Conservation (phyloP, 108 stramenopile species). For the Schizochytrium sp. region DNA sequence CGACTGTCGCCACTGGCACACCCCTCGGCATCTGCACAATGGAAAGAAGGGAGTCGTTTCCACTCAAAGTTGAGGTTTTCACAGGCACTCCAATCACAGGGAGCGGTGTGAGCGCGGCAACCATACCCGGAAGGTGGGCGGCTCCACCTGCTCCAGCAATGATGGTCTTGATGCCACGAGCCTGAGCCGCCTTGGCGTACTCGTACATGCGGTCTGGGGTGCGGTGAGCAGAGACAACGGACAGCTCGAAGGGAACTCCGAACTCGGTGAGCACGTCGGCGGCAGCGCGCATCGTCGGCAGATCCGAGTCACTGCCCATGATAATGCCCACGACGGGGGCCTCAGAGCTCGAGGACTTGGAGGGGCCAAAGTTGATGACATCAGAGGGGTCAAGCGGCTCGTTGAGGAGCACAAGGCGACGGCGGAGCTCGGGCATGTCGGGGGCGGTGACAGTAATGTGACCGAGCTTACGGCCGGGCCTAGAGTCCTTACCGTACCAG, state of each 20-base stretch:
- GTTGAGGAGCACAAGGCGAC: slow-evolving; percentile 2
- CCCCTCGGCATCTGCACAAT: slow-evolving; percentile 99
- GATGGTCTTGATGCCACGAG: slow-evolving; percentile 89
- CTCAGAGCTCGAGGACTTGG: not conserved
- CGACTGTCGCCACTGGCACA: slow-evolving; percentile 98
- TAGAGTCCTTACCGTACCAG: slow-evolving; percentile 95
- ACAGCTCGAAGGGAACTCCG: slow-evolving; percentile 90
- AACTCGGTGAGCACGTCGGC: slow-evolving; percentile 88
- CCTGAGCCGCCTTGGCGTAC: slow-evolving; percentile 88
- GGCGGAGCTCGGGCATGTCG: slow-evolving; percentile 78
- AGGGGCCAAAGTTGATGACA: not conserved
- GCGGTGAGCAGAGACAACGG: slow-evolving; percentile 97
- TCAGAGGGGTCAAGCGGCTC: slow-evolving; percentile 56
- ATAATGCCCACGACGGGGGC: slow-evolving; percentile 91
- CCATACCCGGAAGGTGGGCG: slow-evolving; percentile 98
- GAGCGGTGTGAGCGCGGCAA: slow-evolving; percentile 92
- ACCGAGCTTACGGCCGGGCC: slow-evolving; percentile 95
- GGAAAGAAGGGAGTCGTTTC: slow-evolving; percentile 93
- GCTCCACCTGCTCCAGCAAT: slow-evolving; percentile 99
- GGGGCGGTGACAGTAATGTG: slow-evolving; percentile 93
- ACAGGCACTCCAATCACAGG: slow-evolving; percentile 98
- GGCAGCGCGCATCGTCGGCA: slow-evolving; percentile 95
- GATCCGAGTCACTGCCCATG: slow-evolving; percentile 97
- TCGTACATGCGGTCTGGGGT: slow-evolving; percentile 91
- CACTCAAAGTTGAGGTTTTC: slow-evolving; percentile 95